Evolutionary conservation across 148 eudicot species (phyloP).

Genomic region (Arctostaphylos glauca): DNA sequence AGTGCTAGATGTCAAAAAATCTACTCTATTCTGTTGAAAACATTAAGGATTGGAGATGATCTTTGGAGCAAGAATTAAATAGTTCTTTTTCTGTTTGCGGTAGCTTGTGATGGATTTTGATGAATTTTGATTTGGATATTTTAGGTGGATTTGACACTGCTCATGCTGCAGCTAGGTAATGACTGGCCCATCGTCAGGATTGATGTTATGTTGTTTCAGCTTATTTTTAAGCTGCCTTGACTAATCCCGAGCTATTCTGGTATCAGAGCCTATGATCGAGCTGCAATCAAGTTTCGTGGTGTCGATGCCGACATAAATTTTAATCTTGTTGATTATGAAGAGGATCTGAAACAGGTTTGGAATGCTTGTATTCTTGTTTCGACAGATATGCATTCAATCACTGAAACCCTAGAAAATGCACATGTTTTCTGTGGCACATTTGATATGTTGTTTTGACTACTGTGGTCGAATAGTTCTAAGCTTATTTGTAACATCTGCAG

Average conservation of each 20-base stretch:
- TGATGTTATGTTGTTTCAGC: too few species aligned
- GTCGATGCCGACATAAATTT: constrained; percentile 87
- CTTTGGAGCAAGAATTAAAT: background rate
- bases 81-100: background rate
- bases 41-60: too few species aligned
- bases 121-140: constrained; percentile 17
- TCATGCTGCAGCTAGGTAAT: constrained; percentile 46
- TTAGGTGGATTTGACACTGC: constrained; percentile 92
- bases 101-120: background rate
- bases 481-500: constrained; percentile 36
- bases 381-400: background rate
- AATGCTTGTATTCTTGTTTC: background rate
- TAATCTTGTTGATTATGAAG: constrained; percentile 73
- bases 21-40: too few species aligned
- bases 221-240: background rate
- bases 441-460: background rate
- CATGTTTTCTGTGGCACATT: too few species aligned
- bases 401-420: background rate
- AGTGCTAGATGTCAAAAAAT: too few species aligned
- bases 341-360: constrained; percentile 72
- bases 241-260: background rate
- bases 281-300: constrained; percentile 90
- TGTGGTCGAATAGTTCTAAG: background rate
- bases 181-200: background rate
- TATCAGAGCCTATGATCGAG: constrained; percentile 87